A percentile compares a stretch with the other conserved stretches of the same genome.
Evolutionary conservation across 345 rosid genomes (phyloP).

Genomic region (Pelargonium nanum): DNA sequence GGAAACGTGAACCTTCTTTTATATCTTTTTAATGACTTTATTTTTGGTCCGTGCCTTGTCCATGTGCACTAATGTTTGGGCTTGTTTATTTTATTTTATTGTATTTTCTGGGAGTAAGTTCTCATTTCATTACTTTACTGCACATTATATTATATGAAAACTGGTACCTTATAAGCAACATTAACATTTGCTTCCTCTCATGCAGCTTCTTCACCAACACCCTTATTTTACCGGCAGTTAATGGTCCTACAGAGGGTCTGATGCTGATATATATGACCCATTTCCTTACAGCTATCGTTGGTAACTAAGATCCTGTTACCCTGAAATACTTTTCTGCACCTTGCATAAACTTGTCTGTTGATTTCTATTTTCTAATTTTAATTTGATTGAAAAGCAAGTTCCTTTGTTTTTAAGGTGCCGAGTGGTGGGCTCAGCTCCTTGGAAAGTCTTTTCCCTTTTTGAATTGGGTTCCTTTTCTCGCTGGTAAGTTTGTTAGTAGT

Average conservation of each 20-base stretch:
- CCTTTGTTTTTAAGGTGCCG: conserved; percentile 50
- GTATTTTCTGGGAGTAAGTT: neutral
- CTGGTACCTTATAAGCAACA: neutral
- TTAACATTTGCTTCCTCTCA: conserved; percentile 9
- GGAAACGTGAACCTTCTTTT: neutral
- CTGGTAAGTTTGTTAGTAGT: conserved; percentile 35
- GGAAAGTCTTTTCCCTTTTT: conserved; percentile 58
- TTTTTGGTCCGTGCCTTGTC: neutral
- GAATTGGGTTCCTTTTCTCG: conserved; percentile 69
- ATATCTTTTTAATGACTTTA: neutral
- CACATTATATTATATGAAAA: neutral
- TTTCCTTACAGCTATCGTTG: conserved; percentile 75
- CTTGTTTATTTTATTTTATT: neutral
- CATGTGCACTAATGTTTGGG: neutral
- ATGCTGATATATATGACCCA: conserved; percentile 70
- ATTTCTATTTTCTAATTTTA: conserved; percentile 3
- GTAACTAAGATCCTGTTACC: conserved; percentile 31
- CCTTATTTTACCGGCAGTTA: conserved; percentile 81
- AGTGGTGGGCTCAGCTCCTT: conserved; percentile 80
- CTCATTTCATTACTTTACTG: neutral
- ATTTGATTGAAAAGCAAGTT: conserved; percentile 8
- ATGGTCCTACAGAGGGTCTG: conserved; percentile 98
- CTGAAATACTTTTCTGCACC: neutral
- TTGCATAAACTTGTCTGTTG: neutral
- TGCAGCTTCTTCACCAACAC: conserved; percentile 87